A percentile compares a stretch with the other conserved stretches of the same genome.
These are phyloP conservation scores for Phaeodactylum tricornutum DNA, from an alignment of 108 stramenopile genomes.

Conservation along the genomic window DNA sequence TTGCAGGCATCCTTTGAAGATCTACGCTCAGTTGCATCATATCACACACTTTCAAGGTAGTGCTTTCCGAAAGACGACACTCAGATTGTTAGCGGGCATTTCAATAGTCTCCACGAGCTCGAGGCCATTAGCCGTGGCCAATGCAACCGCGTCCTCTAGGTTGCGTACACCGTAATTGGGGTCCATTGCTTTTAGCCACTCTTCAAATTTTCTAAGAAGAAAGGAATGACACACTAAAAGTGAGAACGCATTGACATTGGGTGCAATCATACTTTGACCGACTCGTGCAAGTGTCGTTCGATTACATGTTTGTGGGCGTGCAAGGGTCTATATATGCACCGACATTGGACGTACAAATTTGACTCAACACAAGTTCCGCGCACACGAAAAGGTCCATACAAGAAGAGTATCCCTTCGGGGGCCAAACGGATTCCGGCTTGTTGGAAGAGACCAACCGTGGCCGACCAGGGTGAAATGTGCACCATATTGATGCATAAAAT, in stretches of 20 bases:
- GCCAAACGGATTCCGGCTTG: constrained; percentile 29
- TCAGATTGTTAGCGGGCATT: constrained; percentile 84
- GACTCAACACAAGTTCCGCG: constrained; percentile 60
- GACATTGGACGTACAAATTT: constrained; percentile 56
- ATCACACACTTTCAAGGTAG: no score
- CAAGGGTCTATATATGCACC: no score
- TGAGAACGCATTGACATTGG: not conserved
- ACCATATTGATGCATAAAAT: constrained; percentile 79
- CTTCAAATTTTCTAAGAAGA: constrained; percentile 51
- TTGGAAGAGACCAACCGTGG: constrained; percentile 68
- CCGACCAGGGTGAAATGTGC: constrained; percentile 79
- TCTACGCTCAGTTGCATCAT: no score
- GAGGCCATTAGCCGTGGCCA: constrained; percentile 41
- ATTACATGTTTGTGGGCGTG: no score
- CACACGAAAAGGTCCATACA: constrained; percentile 72
- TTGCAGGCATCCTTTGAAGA: no score
- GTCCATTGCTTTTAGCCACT: constrained; percentile 34
- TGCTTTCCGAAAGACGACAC: constrained; percentile 65
- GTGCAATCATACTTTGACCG: no score
- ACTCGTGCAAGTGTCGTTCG: not conserved
- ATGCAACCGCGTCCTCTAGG: constrained; percentile 53
- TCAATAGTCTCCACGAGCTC: constrained; percentile 40
- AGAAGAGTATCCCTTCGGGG: constrained; percentile 33
- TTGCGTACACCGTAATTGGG: constrained; percentile 56
- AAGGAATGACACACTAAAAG: not conserved